Evolutionary conservation across 352 stramenopile species (phyloP), one percentile per base, ranked within the genome.

Genomic region (Globisporangium sylvaticum): DNA sequence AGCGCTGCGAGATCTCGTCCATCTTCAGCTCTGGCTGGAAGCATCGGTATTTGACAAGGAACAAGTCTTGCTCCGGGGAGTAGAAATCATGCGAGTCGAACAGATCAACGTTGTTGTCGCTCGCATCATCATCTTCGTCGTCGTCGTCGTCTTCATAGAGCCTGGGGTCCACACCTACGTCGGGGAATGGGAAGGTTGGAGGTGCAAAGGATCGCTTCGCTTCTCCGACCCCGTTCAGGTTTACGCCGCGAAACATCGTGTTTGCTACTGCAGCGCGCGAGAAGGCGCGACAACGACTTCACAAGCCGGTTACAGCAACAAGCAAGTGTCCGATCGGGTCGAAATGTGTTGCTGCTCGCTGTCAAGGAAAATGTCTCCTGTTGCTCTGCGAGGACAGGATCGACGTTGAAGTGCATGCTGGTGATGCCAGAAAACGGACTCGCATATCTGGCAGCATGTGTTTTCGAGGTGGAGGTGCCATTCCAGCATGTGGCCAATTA

Each of bases 31-130:
- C 76, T 0, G 83, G 81, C 34, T 84, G 68, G 42, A 90, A 93
- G 59, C 83, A 93, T 24, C 73, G 74, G 2, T 81, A 66, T 24
- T 75, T 78, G 20, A 93, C 79, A 10, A 90, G 70, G 14, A 90
- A 66, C n/a, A 93, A 54, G 46, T 93, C 85, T 58, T 93, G 71
- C 2, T 74, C 65, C 1, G 83, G 71, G 0, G 73, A 75, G 50
- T 86, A 86, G 39, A 79, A 78, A 12, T 84, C 72, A 24, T 77
- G 64, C 0, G 58, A 46, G 9, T 76, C 74, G 22, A 89, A 88
- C 0, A 89, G 46, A 8, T 83, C 72, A 42, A 72, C 31, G 27
- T 80, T 74, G 50, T 68, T 76, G 3, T 71, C 69, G 22, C 67
- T 74, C 2, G 63, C 75, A 6, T 77, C 70, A 9, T 67, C 69